Base-by-base conservation (phyloP, 108 stramenopile genomes). In the Stephanodiscus triporus region DNA sequence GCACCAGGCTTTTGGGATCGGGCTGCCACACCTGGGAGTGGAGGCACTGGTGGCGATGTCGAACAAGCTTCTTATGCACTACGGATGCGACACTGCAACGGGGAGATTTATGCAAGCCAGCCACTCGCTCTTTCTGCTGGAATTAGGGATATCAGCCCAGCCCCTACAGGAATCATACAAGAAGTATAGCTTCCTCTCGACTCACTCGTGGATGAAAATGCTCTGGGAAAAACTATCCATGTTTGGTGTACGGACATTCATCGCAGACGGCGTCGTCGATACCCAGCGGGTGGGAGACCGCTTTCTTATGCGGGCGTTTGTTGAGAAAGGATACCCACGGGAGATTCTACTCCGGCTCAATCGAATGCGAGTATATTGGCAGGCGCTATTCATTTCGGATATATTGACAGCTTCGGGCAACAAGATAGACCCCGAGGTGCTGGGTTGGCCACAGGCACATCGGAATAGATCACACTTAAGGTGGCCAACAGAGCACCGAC, bases 331-430 rank as follows among this genome's bases (percentile, higher is more conserved):
- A 8, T 63, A 49, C 48, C 37, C 23, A 1, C n/a, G 9, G 29
- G 23, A 72, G 0, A 43, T 50, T 0, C 11, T 62, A 0, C 2
- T 0, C 0, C 40, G 27, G 4, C 49, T 72, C 14, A 72, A 72
- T 32, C 29, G 43, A 20, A 47, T 61, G 1, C 22, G 70, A 20
- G 8, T 72, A 10, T 49, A 49, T 24, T 0, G 22, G 27, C 60
- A 72, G 26, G 61, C 27, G 7, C 20, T 68, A 2, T 68, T 55
- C 9, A 10, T 57, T 4, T 57, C 55, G 3, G 38, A 55, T 9
- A 38, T 57, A 13, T 6, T 55, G 0, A 19, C 19, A 1, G 37
- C 55, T 0, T 20, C 14, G 0, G 54, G 68, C 0, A 38, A 10
- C 5, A 10, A 4, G 5, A 29, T 57, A 6, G 9, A 24, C 0